Conservation (phyloP, 257 asterid genomes). For the Echites panduratus region DNA sequence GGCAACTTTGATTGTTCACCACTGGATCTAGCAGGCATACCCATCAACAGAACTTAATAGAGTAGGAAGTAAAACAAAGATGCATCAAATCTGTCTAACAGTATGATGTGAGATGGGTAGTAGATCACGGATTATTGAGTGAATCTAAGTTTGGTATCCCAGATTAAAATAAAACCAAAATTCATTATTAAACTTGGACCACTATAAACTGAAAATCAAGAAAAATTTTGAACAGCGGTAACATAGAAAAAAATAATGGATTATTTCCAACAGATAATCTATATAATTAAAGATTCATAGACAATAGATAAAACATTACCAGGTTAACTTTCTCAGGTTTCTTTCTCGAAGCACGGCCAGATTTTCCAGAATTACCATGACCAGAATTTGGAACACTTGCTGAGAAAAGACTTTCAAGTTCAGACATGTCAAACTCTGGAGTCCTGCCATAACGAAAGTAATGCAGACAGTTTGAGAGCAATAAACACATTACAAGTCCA, state of each 20-base stretch:
- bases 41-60: not conserved
- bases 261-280: not conserved
- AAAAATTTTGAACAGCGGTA: not conserved
- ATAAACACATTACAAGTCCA: not conserved
- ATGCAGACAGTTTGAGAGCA: not conserved
- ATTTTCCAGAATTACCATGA: slow-evolving; percentile 34
- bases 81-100: not conserved
- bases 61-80: not conserved
- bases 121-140: not conserved
- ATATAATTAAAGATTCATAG: not conserved
- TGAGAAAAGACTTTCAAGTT: slow-evolving; percentile 82
- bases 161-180: slow-evolving; percentile 1
- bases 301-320: slow-evolving; percentile 29
- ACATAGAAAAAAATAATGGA: not conserved
- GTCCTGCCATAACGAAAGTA: slow-evolving; percentile 40
- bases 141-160: not conserved
- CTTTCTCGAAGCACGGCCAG: slow-evolving; percentile 36
- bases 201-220: not conserved
- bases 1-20: not conserved
- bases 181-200: not conserved
- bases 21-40: not conserved
- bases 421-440: slow-evolving; percentile 76
- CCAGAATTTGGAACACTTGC: slow-evolving; percentile 42
- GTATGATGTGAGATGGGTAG: not conserved
- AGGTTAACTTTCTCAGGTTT: slow-evolving; percentile 72